Base-by-base conservation (phyloP, 129 eudicot species). In the Ambrosia artemisiifolia region DNA sequence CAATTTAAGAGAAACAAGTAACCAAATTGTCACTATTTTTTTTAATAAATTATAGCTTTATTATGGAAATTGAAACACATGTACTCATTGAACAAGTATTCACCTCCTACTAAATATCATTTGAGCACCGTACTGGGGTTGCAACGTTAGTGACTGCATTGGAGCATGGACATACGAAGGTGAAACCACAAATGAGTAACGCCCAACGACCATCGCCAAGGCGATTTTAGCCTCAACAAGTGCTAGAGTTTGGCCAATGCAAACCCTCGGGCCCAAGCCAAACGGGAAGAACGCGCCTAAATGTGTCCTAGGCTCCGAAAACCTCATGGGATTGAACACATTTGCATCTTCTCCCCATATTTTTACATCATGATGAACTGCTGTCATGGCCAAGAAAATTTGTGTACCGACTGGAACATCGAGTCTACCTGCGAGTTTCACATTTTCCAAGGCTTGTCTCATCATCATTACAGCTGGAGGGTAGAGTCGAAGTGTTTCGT, bases 301-400 rank as follows among this genome's bases (percentile, higher is more conserved):
- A 55, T 84, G 80, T 19, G 73, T 56, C 68, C 83, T 80, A 19
- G 83, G 83, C 43, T 84, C 81, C 4, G 56, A 46, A 78, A 81
- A 84, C 46, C 85, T 84, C 76, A 81, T 78, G 13, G 88, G 88
- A 36, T 80, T 80, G 47, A 84, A 84, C 34, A 72, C 30, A 40
- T 60, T 64, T 6, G 83, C 81, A 71, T 84, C 85, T 60, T 70
- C 81, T 49, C 88, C 85, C 88, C 88, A 84, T 70, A 84, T 64
- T 65, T 46, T 62, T 49, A 63, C 19, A 67, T 84, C 84, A 9
- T 74, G 76, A 55, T 84, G 88, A 34, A 84, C 74, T 7, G 79
- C 73, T 7, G 78, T 70, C 65, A 53, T 81, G 24, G 85, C 76
- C 35, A 84, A 47, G 20, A 38, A 43, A 17, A 80, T 20, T 24